These are phyloP conservation scores for Trichosporon sp. DNA, from an alignment of 1,284 basidiomycete species.

Conservation along the genomic window DNA sequence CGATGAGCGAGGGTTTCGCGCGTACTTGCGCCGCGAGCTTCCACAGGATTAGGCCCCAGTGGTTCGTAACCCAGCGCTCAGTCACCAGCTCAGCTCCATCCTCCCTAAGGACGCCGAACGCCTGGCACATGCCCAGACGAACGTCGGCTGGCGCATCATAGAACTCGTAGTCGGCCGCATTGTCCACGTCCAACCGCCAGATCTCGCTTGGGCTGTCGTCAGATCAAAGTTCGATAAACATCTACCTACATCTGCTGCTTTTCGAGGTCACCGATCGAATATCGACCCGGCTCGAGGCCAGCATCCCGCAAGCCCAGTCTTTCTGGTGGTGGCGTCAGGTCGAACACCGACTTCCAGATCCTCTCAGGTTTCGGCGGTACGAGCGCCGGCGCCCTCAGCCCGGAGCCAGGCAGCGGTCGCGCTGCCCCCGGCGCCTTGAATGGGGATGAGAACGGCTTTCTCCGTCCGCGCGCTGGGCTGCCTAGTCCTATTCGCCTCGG, in stretches of 20 bases:
- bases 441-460: slow-evolving; percentile 49
- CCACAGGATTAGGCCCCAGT: slow-evolving; percentile 90
- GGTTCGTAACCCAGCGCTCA: slow-evolving; percentile 80
- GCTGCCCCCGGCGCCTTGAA: slow-evolving; percentile 41
- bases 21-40: slow-evolving; percentile 82
- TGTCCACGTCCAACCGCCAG: slow-evolving; percentile 63
- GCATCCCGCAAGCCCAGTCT: slow-evolving; percentile 40
- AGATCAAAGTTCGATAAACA: not conserved
- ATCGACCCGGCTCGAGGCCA: slow-evolving; percentile 63
- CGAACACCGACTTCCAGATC: slow-evolving; percentile 44
- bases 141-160: slow-evolving; percentile 45
- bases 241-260: slow-evolving; percentile 67
- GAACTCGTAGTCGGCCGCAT: slow-evolving; percentile 70
- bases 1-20: slow-evolving; percentile 68
- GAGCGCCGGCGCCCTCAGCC: slow-evolving; percentile 16
- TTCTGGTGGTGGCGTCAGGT: slow-evolving; percentile 37
- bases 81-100: slow-evolving; percentile 44
- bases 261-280: slow-evolving; percentile 61
- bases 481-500: slow-evolving; percentile 51
- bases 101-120: slow-evolving; percentile 35
- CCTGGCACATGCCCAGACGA: slow-evolving; percentile 38
- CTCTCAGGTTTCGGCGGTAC: slow-evolving; percentile 19
- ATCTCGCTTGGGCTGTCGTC: slow-evolving; percentile 60
- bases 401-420: slow-evolving; percentile 4
- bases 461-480: not conserved